Evolutionary conservation across 495 filamentous ascomycete species (phyloP), one percentile per base, ranked within the genome.

Genomic region (Talaromyces adpressus): DNA sequence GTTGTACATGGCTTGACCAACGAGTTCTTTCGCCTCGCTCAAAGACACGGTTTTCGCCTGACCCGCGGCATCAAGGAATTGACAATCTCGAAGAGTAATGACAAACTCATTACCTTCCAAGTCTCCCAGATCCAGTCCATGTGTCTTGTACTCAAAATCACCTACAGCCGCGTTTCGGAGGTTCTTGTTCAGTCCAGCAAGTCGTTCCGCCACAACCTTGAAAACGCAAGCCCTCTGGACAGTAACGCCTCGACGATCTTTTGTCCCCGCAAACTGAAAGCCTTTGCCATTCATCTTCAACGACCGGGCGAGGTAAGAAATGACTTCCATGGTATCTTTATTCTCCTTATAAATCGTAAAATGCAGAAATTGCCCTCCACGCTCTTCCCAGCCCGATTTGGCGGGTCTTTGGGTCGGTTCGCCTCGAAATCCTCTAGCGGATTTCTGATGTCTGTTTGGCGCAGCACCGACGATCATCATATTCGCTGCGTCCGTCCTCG

Each of bases 301-400:
- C 18, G 84, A 79, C 53, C 86, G 84, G 0, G 86, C 85, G 7
- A 98, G 77, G 63, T 86, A 88, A 7, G 82, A 85, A 29, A 95
- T 79, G 0, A 90, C 87, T 65, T 98, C 93, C 91, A 97, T 96
- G 2, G 95, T 98, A 69, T 98, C 95, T 67, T 92, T 92, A 74
- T 98, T 98, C 75, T 98, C 94, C 77, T 98, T 98, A 80, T 93
- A 94, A 45, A 98, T 83, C 0, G 91, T 91, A 70, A 98, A 95
- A 72, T 98, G 94, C 7, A 97, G 81, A 70, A 91, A 93, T 89
- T 85, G 1, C 90, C 92, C 18, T 88, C 89, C 52, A 11, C 86
- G 80, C 62, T 87, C 85, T 30, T 82, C 75, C 84, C 85, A 89
- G 53, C 75, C 78, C 16, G 78, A 63, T 29, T 79, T 77, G 18